phyloP scores from a whole-genome alignment of 345 rosid genomes.

The Hevea brasiliensis region DNA sequence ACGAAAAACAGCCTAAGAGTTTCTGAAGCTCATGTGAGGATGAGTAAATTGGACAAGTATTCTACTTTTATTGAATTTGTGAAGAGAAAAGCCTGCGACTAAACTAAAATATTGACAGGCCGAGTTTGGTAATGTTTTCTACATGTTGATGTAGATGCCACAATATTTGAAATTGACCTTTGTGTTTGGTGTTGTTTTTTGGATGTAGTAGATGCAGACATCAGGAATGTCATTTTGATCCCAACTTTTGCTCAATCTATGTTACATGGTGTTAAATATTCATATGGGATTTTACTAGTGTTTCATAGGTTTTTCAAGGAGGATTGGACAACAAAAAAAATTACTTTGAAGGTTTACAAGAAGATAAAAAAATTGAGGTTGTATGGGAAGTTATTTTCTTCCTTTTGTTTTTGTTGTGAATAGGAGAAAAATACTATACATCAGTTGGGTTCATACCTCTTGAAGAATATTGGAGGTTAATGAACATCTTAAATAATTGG shows the following conservation, averaged over 20 bases:
- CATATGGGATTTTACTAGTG: background rate
- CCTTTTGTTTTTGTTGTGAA: background rate
- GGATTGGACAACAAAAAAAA: too few relatives aligned
- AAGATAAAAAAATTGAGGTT: too few relatives aligned
- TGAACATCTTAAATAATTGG: background rate
- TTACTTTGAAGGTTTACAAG: too few relatives aligned
- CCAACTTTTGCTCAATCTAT: background rate
- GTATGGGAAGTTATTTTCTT: too few relatives aligned
- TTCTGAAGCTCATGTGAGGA: background rate
- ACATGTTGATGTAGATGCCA: background rate
- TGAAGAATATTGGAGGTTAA: background rate
- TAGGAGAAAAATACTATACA: too few relatives aligned
- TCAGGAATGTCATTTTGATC: background rate
- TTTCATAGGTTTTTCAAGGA: background rate
- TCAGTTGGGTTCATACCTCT: too few relatives aligned
- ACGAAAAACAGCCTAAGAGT: background rate
- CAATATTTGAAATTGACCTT: background rate
- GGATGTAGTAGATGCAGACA: background rate
- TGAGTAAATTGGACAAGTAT: background rate
- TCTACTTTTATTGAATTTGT: background rate
- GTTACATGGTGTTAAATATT: background rate
- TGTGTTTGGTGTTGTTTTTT: background rate
- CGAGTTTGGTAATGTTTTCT: background rate
- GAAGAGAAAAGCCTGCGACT: background rate
- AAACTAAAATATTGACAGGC: background rate